These are phyloP conservation scores for Cunninghamia lanceolata DNA, from an alignment of 75 land plant species.

Conservation along the genomic window DNA sequence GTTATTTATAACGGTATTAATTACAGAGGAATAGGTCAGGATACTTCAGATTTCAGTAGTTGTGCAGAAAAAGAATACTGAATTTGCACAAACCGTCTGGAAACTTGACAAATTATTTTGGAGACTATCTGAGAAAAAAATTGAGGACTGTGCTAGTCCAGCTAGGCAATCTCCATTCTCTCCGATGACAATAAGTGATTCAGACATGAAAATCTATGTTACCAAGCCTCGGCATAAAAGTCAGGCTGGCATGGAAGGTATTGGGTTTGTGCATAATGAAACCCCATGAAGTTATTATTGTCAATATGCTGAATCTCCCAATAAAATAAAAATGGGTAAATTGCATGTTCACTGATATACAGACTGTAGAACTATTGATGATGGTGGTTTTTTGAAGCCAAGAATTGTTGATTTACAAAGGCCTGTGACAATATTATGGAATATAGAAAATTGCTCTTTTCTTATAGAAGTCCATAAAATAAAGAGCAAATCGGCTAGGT, in stretches of 20 bases:
- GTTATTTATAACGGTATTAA: too few relatives aligned
- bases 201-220: background rate
- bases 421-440: too few relatives aligned
- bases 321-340: background rate
- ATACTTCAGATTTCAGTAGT: too few relatives aligned
- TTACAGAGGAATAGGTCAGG: too few relatives aligned
- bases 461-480: too few relatives aligned
- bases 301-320: constrained; percentile 1
- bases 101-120: too few relatives aligned
- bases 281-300: background rate
- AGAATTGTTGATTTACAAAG: background rate
- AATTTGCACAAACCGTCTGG: too few relatives aligned
- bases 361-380: background rate
- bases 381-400: background rate
- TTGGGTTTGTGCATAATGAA: background rate
- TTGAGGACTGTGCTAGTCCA: background rate
- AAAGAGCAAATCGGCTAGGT: too few relatives aligned
- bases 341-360: background rate
- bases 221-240: background rate
- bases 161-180: background rate
- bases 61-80: too few relatives aligned
- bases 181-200: constrained; percentile 1
- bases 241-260: constrained; percentile 1
- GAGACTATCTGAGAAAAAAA: too few relatives aligned
- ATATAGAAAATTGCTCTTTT: too few relatives aligned